Conservation (phyloP, 108 stramenopile genomes). For the Cyclotella choctawhatcheeana region DNA sequence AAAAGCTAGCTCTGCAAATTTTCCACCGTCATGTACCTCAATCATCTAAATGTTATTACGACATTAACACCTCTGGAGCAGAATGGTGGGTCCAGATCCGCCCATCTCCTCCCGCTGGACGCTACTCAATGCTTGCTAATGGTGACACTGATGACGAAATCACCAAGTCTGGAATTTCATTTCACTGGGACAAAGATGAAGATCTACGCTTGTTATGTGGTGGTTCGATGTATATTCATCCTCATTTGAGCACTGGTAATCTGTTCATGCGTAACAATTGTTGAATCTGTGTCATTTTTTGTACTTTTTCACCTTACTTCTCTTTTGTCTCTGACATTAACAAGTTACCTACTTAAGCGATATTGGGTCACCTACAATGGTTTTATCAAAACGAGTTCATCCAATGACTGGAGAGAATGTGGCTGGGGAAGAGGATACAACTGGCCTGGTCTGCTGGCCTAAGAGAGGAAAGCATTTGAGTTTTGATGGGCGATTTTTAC, state of each 20-base stretch:
- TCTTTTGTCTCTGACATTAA: too few relatives aligned
- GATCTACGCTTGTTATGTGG: constrained; percentile 73
- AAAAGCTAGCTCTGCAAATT: constrained; percentile 73
- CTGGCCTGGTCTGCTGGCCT: constrained; percentile 73
- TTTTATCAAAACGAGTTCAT: constrained; percentile 61
- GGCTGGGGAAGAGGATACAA: constrained; percentile 7
- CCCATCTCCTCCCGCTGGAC: constrained; percentile 61
- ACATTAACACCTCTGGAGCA: constrained; percentile 60
- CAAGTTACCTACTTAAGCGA: constrained; percentile 82
- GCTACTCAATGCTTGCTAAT: constrained; percentile 39
- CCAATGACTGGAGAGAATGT: constrained; percentile 67
- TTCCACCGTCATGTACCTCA: constrained; percentile 71
- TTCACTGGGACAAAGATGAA: constrained; percentile 92
- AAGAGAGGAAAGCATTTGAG: constrained; percentile 76
- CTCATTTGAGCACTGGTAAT: constrained; percentile 84
- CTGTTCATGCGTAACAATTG: too few relatives aligned
- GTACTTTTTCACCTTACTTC: too few relatives aligned
- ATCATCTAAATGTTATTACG: constrained; percentile 26
- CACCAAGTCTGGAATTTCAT: constrained; percentile 63
- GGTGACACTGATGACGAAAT: constrained; percentile 32
- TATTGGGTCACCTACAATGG: constrained; percentile 76
- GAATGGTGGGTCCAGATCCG: constrained; percentile 90
- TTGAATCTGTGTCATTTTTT: too few relatives aligned
- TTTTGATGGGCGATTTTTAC: constrained; percentile 81
- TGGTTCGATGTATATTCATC: constrained; percentile 76